Evolutionary conservation across 2,329 filamentous ascomycete species (phyloP).

Genomic region (Aspergillus proliferans): DNA sequence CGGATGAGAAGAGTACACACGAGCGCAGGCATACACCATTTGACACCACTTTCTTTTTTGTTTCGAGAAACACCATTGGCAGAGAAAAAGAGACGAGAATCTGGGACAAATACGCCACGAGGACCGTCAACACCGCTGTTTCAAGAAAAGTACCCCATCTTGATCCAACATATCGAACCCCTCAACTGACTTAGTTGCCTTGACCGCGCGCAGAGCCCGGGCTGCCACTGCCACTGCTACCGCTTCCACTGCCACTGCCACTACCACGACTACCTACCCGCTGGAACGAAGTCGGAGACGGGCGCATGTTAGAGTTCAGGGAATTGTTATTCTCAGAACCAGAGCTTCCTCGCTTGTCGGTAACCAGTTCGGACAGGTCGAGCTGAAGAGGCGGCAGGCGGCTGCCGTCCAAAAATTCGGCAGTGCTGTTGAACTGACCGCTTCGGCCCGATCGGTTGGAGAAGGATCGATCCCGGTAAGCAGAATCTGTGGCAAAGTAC

Average conservation of each 20-base stretch:
- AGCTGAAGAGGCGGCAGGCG: conserved; percentile 25
- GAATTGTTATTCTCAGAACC: conserved; percentile 26
- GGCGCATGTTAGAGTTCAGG: conserved; percentile 32
- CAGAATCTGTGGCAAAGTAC: conserved; percentile 27
- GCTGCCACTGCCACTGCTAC: conserved; percentile 37
- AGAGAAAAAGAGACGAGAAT: not conserved
- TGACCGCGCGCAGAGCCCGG: conserved; percentile 34
- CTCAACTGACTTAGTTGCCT: conserved; percentile 14
- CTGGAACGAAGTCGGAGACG: conserved; percentile 33
- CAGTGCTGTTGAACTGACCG: conserved; percentile 26
- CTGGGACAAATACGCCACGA: not conserved
- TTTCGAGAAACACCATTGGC: not conserved
- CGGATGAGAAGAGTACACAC: not conserved
- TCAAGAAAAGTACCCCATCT: not conserved
- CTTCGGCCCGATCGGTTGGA: conserved; percentile 37
- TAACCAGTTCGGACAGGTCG: conserved; percentile 25
- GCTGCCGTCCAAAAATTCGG: conserved; percentile 25
- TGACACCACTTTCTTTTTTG: not conserved
- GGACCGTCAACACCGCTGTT: too few relatives aligned
- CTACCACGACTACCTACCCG: conserved; percentile 45
- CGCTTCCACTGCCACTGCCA: conserved; percentile 33
- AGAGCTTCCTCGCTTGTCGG: conserved; percentile 25
- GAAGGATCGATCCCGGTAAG: conserved; percentile 35
- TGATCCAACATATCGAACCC: not conserved
- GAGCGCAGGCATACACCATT: not conserved